Evolutionary conservation across 176 grass and related monocot genomes (phyloP).

Genomic region (Bromus sterilis): DNA sequence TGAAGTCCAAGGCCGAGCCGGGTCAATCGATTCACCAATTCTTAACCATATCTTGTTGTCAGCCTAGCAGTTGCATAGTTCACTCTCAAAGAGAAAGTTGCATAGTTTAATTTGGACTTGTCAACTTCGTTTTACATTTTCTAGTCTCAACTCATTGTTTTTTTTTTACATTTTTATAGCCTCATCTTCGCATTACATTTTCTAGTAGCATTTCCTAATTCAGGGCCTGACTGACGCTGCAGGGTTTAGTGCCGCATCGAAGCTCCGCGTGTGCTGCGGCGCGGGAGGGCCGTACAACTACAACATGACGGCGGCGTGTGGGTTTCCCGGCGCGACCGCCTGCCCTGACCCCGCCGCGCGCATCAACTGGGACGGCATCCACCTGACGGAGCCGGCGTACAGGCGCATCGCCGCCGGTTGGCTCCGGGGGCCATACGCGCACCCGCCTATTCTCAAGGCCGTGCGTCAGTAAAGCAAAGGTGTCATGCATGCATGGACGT

Average conservation of each 20-base stretch:
- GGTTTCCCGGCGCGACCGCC: not conserved
- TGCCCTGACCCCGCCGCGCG: conserved; percentile 11
- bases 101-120: not conserved
- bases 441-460: conserved; percentile 17
- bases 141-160: too few species aligned
- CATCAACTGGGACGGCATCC: conserved; percentile 50
- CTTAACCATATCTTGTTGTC: not conserved
- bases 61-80: not conserved
- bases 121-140: not conserved
- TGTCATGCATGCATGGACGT: too few species aligned
- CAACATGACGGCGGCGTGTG: conserved; percentile 11
- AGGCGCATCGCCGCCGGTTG: conserved; percentile 15
- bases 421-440: conserved; percentile 22
- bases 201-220: not conserved
- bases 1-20: not conserved
- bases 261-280: conserved; percentile 34
- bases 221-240: not conserved
- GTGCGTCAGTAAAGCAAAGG: not conserved
- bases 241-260: conserved; percentile 16
- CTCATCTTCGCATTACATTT: not conserved
- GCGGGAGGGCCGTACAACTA: conserved; percentile 34
- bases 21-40: not conserved
- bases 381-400: conserved; percentile 35
- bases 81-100: too few species aligned
- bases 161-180: too few species aligned